phyloP scores from a whole-genome alignment of 2,329 filamentous ascomycete species.

The Aspergillus sp. region DNA sequence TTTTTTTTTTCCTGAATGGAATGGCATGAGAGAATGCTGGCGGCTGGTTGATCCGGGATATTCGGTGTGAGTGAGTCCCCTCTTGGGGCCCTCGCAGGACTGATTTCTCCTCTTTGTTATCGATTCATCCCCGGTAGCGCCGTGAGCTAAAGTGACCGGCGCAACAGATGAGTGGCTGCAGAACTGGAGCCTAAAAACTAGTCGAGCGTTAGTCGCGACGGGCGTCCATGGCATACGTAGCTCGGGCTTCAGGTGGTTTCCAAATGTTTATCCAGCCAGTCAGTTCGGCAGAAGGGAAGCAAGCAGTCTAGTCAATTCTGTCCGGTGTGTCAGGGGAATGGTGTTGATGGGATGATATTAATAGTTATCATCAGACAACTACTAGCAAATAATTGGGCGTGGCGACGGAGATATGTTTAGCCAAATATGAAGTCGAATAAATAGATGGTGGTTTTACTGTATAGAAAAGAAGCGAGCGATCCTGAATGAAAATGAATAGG shows the following conservation, averaged over 20 bases:
- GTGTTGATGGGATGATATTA: not conserved
- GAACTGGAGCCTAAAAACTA: slow-evolving; percentile 2
- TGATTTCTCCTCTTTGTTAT: slow-evolving; percentile 3
- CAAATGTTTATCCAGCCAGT: not conserved
- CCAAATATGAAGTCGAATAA: not conserved
- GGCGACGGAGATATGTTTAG: not conserved
- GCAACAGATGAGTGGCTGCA: not conserved
- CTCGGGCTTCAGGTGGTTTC: not conserved
- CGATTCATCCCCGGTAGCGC: slow-evolving; percentile 4
- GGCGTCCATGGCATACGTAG: slow-evolving; percentile 4
- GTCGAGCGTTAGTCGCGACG: slow-evolving; percentile 1
- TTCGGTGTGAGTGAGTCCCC: not conserved
- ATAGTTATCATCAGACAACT: not conserved
- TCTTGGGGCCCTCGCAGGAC: not conserved
- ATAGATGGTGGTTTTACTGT: not conserved
- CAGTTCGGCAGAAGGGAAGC: not conserved
- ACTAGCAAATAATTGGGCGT: not conserved
- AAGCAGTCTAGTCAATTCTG: not conserved
- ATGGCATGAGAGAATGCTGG: slow-evolving; percentile 1
- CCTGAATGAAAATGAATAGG: not conserved
- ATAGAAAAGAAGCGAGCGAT: too few species aligned
- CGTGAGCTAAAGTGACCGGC: slow-evolving; percentile 1
- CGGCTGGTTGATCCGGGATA: not conserved
- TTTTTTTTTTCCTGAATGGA: not conserved
- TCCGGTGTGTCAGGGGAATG: not conserved